These are phyloP conservation scores for Claviceps pazoutovae DNA, from an alignment of 2,329 filamentous ascomycete genomes.

Conservation along the genomic window DNA sequence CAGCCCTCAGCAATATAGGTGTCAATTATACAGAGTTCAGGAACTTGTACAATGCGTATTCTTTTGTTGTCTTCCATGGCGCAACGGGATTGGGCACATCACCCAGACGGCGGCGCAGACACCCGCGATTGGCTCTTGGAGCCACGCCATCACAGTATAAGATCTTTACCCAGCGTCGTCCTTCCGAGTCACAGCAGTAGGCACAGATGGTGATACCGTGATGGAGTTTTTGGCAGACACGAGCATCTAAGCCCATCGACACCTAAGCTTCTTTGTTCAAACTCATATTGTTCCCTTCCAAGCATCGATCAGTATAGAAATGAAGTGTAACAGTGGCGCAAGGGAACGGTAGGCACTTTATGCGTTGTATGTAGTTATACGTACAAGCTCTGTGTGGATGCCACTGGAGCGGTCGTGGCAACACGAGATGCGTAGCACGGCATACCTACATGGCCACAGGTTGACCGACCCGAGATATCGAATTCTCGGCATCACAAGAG, in stretches of 20 bases:
- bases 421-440: constrained; percentile 1
- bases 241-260: too few species aligned
- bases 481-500: not conserved
- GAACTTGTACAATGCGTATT: too few species aligned
- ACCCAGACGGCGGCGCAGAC: too few species aligned
- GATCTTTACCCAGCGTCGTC: not conserved
- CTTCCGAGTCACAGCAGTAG: not conserved
- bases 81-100: too few species aligned
- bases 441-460: not conserved
- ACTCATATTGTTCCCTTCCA: not conserved
- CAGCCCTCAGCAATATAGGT: too few species aligned
- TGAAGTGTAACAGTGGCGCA: not conserved
- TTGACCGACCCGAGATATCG: not conserved
- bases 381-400: not conserved
- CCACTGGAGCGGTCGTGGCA: not conserved
- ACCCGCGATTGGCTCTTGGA: too few species aligned
- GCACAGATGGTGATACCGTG: not conserved
- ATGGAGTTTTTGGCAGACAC: not conserved
- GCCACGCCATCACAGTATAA: too few species aligned
- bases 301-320: not conserved
- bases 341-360: not conserved
- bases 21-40: too few species aligned
- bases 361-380: not conserved
- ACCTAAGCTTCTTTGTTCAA: not conserved
- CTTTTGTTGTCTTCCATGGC: too few species aligned